Base-by-base conservation (phyloP, 139 green algal genomes). In the Chlamydomonas sphaeroides region DNA sequence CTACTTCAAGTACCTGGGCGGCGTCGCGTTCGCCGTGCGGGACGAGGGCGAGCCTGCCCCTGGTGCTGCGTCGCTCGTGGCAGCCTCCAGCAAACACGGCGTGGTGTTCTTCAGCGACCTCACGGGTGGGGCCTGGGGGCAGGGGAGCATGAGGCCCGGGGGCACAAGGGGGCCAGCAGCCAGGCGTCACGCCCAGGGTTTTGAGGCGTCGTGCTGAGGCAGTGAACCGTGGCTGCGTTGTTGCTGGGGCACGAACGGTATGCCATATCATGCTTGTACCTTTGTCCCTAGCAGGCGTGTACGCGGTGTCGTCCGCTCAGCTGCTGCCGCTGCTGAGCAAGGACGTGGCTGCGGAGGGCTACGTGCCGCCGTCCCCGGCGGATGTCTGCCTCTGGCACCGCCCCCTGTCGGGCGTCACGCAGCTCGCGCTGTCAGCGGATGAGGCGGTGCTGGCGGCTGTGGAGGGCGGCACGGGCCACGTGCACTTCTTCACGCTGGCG, bases 1-100 rank as follows among this genome's bases (percentile, higher is more conserved):
- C 45, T 86, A 78, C 35, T 86, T 86, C 71, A 67, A 76, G 25
- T 78, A 75, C 41, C 45, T 77, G 0, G 81, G 81, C n/a, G 81
- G 81, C 48, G 20, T 86, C 20, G 57, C 65, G 0, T 86, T 86
- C 26, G 25, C 33, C 1, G 14, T 20, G 4, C 51, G 17, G 17
- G 30, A 62, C 6, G 48, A 59, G n/a, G 25, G 41, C 6, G 5
- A 71, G 17, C 45, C 39, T 2, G 61, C 63, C 5, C 63, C 81
- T 3, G 81, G 81, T 0, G 30, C 65, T 32, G 51, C 71, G 0
- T n/a, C 25, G 30, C 15, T 75, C 42, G 61, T 86, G 35, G 45
- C 49, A 5, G 59, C 41, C 0, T 42, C 51, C 61, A 74, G 57
- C 49, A 73, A 75, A 33, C 42, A 86, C 75, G 81, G 81, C 0